Evolutionary conservation across 2,329 filamentous ascomycete species (phyloP).

Genomic region (Fusarium scirpi): DNA sequence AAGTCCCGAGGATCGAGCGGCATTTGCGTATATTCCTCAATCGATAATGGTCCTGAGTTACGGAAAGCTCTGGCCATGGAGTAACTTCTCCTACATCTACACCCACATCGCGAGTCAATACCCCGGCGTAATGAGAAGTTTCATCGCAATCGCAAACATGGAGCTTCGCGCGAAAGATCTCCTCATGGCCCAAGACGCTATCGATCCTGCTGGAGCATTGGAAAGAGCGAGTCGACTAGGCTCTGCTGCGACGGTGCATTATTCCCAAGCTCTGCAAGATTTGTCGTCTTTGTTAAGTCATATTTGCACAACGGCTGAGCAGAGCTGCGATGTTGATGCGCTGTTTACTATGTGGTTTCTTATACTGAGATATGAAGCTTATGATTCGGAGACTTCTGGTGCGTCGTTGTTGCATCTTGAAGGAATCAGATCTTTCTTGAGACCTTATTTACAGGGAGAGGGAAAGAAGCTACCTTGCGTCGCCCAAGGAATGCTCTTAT

Average conservation of each 20-base stretch:
- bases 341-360: conserved; percentile 44
- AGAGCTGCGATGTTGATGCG: conserved; percentile 29
- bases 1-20: conserved; percentile 20
- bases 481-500: conserved; percentile 36
- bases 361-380: conserved; percentile 34
- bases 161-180: conserved; percentile 32
- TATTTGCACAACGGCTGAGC: conserved; percentile 22
- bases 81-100: conserved; percentile 42
- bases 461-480: conserved; percentile 24
- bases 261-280: conserved; percentile 35
- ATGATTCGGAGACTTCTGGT: conserved; percentile 28
- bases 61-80: conserved; percentile 41
- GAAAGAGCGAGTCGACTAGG: conserved; percentile 25
- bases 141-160: conserved; percentile 40
- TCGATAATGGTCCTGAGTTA: conserved; percentile 38
- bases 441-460: conserved; percentile 24
- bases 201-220: not conserved
- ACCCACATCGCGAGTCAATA: conserved; percentile 34
- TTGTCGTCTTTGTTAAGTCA: conserved; percentile 30
- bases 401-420: conserved; percentile 36
- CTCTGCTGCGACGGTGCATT: conserved; percentile 23
- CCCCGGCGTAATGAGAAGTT: conserved; percentile 40
- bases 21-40: conserved; percentile 32
- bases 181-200: conserved; percentile 1
- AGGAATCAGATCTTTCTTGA: conserved; percentile 34